Evolutionary conservation across 306 rosid species (phyloP).

Genomic region (Vigna hirtella): DNA sequence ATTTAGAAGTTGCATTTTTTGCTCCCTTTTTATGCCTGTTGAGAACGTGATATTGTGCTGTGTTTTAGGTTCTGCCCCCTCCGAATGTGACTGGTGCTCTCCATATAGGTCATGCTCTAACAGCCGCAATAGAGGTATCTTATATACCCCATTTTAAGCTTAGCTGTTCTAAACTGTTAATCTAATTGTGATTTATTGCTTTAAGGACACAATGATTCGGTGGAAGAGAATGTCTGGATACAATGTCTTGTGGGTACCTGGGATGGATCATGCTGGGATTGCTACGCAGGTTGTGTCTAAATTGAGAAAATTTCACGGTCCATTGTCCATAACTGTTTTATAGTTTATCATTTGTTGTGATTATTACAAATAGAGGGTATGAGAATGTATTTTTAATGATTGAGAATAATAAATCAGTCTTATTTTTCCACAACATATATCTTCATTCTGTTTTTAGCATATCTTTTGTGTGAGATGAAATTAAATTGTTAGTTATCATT

Average conservation of each 20-base stretch:
- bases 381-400: no score
- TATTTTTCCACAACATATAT: not conserved
- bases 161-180: slow-evolving; percentile 17
- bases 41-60: not conserved
- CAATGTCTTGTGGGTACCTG: slow-evolving; percentile 97
- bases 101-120: slow-evolving; percentile 96
- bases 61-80: slow-evolving; percentile 88
- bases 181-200: slow-evolving; percentile 37
- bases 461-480: slow-evolving; percentile 9
- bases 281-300: slow-evolving; percentile 85
- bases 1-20: not conserved
- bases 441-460: not conserved
- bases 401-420: no score
- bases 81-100: slow-evolving; percentile 98
- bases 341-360: slow-evolving; percentile 26
- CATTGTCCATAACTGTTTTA: slow-evolving; percentile 19
- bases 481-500: not conserved
- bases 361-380: no score
- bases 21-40: slow-evolving; percentile 13
- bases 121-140: slow-evolving; percentile 90
- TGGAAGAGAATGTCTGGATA: slow-evolving; percentile 96
- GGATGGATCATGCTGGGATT: slow-evolving; percentile 97
- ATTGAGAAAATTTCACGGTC: slow-evolving; percentile 22
- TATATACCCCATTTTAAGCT: slow-evolving; percentile 21
- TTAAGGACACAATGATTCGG: slow-evolving; percentile 93